A percentile compares a stretch with the other conserved stretches of the same genome.
Conservation (phyloP, 768 basidiomycete species). For the Lyophyllum atratum region DNA sequence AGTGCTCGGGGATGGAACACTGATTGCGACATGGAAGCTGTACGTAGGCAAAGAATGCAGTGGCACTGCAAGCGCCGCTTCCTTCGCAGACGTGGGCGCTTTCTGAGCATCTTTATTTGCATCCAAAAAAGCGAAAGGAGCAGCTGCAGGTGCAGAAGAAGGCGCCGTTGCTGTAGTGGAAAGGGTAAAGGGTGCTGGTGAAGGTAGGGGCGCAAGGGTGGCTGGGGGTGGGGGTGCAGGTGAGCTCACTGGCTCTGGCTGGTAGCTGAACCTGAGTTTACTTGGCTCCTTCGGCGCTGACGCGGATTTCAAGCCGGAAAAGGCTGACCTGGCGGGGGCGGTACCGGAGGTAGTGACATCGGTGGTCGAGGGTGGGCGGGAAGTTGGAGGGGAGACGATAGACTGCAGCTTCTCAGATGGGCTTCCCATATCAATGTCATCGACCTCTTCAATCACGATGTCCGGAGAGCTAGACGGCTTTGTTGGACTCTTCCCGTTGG, state of each 20-base stretch:
- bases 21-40: constrained; percentile 30
- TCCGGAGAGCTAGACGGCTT: constrained; percentile 12
- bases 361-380: constrained; percentile 3
- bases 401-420: constrained; percentile 16
- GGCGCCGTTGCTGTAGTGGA: background rate
- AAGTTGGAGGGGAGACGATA: constrained; percentile 1
- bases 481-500: constrained; percentile 11
- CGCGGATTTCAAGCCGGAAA: constrained; percentile 46
- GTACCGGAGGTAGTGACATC: constrained; percentile 14
- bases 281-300: constrained; percentile 74
- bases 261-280: constrained; percentile 74
- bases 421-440: constrained; percentile 27
- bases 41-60: constrained; percentile 37
- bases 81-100: constrained; percentile 20
- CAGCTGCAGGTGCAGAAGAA: background rate
- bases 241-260: constrained; percentile 44
- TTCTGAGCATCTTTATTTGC: background rate
- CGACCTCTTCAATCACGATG: constrained; percentile 34
- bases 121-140: background rate
- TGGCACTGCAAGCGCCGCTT: constrained; percentile 29
- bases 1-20: constrained; percentile 20
- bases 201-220: background rate
- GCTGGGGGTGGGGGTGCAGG: constrained; percentile 10
- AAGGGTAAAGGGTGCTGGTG: background rate
- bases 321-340: constrained; percentile 20